Conservation (phyloP, 2,329 filamentous ascomycete genomes). For the Fusarium sp. region DNA sequence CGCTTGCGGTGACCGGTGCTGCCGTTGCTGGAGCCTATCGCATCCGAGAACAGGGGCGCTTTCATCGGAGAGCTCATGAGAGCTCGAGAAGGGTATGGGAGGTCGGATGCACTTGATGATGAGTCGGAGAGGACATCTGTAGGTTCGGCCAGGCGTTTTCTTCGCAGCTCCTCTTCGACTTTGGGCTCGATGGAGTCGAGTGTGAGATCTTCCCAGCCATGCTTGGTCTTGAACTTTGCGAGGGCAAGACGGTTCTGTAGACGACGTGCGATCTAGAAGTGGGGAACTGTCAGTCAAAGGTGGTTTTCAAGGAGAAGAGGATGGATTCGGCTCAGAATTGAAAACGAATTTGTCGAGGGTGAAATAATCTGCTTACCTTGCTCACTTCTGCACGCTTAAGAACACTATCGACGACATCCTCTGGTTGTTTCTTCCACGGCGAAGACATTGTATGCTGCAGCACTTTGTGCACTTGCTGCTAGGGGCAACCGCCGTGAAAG, state of each 20-base stretch:
- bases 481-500: slow-evolving; percentile 36
- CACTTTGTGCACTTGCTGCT: slow-evolving; percentile 38
- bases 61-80: slow-evolving; percentile 90
- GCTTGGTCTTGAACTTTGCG: slow-evolving; percentile 96
- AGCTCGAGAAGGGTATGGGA: slow-evolving; percentile 73
- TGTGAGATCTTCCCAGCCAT: slow-evolving; percentile 92
- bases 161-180: slow-evolving; percentile 81
- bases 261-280: slow-evolving; percentile 84
- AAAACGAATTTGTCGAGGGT: background rate
- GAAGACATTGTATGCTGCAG: slow-evolving; percentile 63
- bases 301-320: background rate
- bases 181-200: slow-evolving; percentile 88
- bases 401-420: slow-evolving; percentile 75
- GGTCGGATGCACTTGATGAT: slow-evolving; percentile 84
- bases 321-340: background rate
- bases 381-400: slow-evolving; percentile 79
- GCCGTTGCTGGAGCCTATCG: slow-evolving; percentile 76
- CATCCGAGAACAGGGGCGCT: slow-evolving; percentile 85
- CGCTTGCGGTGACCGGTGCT: slow-evolving; percentile 75
- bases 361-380: slow-evolving; percentile 67
- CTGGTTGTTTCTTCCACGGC: slow-evolving; percentile 72
- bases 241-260: slow-evolving; percentile 94
- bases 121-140: slow-evolving; percentile 87
- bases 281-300: slow-evolving; percentile 38
- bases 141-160: slow-evolving; percentile 71